Evolutionary conservation across 2,329 filamentous ascomycete species (phyloP).

Genomic region (Cadophora gregata): DNA sequence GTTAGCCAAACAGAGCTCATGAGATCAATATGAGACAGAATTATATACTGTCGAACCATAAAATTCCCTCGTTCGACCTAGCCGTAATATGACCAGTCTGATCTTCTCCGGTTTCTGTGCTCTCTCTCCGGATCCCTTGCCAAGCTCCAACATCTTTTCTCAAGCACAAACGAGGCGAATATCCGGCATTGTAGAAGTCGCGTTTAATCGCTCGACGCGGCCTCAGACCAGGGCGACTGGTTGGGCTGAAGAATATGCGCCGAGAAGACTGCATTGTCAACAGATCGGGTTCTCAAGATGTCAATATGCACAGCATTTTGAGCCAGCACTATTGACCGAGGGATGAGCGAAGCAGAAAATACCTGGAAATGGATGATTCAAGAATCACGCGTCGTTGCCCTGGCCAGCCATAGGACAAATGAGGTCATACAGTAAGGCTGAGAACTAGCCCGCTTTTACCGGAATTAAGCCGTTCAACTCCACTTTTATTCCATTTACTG

Average conservation of each 20-base stretch:
- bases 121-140: conserved; percentile 49
- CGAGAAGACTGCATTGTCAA: conserved; percentile 38
- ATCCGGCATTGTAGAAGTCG: conserved; percentile 37
- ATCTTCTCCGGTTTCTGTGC: conserved; percentile 59
- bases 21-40: background rate
- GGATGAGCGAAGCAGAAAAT: background rate
- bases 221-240: conserved; percentile 45
- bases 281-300: conserved; percentile 1
- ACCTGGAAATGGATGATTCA: too few relatives aligned
- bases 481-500: conserved; percentile 13
- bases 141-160: conserved; percentile 24
- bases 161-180: conserved; percentile 25
- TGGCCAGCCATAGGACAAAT: background rate
- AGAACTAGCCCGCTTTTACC: conserved; percentile 1
- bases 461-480: background rate
- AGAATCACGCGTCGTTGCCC: background rate
- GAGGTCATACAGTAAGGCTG: conserved; percentile 16
- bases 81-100: conserved; percentile 84
- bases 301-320: conserved; percentile 22
- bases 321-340: background rate
- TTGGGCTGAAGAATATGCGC: conserved; percentile 45
- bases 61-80: conserved; percentile 75
- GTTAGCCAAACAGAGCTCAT: conserved; percentile 3
- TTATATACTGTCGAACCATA: conserved; percentile 85
- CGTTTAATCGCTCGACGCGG: conserved; percentile 33